Evolutionary conservation across 176 grass and related monocot species (phyloP).

Genomic region (Oryza rufipogon): DNA sequence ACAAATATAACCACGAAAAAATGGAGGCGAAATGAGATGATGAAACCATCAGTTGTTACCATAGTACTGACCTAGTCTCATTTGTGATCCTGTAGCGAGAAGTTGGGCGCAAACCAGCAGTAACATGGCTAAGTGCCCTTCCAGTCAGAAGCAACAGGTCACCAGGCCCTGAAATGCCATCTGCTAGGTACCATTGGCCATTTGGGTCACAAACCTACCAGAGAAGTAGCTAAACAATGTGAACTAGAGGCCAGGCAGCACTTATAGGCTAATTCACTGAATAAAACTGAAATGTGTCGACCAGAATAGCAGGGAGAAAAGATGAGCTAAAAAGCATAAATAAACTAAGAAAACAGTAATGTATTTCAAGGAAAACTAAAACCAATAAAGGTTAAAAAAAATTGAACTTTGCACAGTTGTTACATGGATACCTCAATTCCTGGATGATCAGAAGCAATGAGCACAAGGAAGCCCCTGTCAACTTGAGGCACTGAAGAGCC

Average conservation of each 20-base stretch:
- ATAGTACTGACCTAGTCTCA: conserved; percentile 42
- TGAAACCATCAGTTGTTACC: conserved; percentile 25
- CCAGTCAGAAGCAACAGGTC: conserved; percentile 74
- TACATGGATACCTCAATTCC: conserved; percentile 63
- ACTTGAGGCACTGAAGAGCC: conserved; percentile 54
- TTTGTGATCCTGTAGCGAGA: conserved; percentile 50
- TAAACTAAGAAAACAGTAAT: not conserved
- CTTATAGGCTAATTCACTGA: not conserved
- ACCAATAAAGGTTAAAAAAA: not conserved
- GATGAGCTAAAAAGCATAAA: not conserved
- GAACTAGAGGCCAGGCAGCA: conserved; percentile 7
- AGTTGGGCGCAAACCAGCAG: conserved; percentile 66
- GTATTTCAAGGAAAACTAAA: conserved; percentile 19
- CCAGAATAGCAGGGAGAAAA: not conserved
- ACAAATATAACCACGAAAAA: not conserved
- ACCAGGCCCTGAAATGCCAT: conserved; percentile 43
- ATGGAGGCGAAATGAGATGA: conserved; percentile 14
- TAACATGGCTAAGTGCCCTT: conserved; percentile 70
- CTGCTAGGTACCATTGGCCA: conserved; percentile 79
- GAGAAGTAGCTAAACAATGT: conserved; percentile 46
- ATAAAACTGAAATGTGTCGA: conserved; percentile 4
- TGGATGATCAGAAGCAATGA: conserved; percentile 69
- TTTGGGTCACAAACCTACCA: conserved; percentile 78
- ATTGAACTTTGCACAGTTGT: not conserved
- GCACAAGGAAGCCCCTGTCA: conserved; percentile 67